Evolutionary conservation across 768 basidiomycete genomes (phyloP), one percentile per base, ranked within the genome.

Genomic region (Hericium erinaceus): DNA sequence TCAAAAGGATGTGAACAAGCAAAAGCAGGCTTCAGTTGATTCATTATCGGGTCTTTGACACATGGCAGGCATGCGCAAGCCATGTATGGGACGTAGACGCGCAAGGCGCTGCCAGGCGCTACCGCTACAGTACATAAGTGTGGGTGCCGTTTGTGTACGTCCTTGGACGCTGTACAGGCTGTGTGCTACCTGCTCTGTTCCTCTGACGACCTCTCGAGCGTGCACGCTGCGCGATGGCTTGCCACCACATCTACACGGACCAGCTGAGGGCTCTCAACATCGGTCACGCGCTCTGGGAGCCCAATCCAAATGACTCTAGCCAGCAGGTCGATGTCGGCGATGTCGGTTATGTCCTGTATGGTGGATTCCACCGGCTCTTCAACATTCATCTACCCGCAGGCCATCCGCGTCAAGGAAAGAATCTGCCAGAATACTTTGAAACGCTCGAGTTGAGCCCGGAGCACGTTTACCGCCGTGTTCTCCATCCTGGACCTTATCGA

Each of bases 331-430:
- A 57, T 15, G 56, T 65, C 26, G 64, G 64, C 2, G 64, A 65
- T 39, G 64, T 65, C 3, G 64, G 64, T 13, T 60, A 50, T 41
- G 48, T 65, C 2, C 16, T 39, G n/a, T 33, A 61, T 18, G 64
- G 61, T 22, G 55, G 54, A 2, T 65, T 65, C 58, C 46, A 54
- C 24, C 64, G 64, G 4, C 44, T 65, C 5, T 65, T 65, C 64
- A 65, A 65, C 39, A 54, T 61, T 9, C 58, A 53, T 8, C 39
- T 53, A 6, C 18, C 56, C 16, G 24, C 55, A 1, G 53, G 60
- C 16, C 51, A 63, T 37, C 46, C 40, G 20, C 20, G 50, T 20
- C 48, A 26, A 4, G 22, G 26, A 33, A 44, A 13, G 13, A 53
- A 52, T 2, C 52, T 61, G 20, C 63, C 63, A 2, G 57, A 58